Conservation (phyloP, 257 asterid species). For the Salvia miltiorrhiza region DNA sequence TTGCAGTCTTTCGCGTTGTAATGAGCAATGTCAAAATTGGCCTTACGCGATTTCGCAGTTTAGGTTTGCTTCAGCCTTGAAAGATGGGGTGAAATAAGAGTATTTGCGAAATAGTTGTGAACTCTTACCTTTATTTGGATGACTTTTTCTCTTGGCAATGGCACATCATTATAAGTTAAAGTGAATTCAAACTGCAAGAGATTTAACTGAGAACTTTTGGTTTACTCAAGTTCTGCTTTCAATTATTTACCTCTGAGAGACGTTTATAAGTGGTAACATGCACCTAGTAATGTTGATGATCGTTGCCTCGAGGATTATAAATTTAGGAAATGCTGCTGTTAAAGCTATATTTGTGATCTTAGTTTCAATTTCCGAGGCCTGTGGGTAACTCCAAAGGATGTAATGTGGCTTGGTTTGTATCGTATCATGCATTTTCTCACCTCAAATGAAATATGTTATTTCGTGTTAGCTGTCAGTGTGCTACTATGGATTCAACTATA, state of each 20-base stretch:
- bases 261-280: not conserved
- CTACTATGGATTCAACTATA: not conserved
- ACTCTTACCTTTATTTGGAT: too few relatives aligned
- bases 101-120: not conserved
- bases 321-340: not conserved
- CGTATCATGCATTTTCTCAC: not conserved
- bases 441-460: not conserved
- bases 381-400: slow-evolving; percentile 1
- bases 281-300: not conserved
- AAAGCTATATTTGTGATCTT: not conserved
- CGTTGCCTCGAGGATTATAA: not conserved
- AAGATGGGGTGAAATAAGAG: not conserved
- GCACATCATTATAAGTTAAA: too few relatives aligned
- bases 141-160: too few relatives aligned
- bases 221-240: not conserved
- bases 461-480: not conserved
- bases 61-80: not conserved
- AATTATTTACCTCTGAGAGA: not conserved
- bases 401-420: not conserved
- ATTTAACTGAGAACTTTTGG: not conserved
- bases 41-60: not conserved
- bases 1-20: not conserved
- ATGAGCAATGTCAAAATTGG: not conserved
- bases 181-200: not conserved
- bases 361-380: not conserved